Base-by-base conservation (phyloP, 139 green algal genomes). In the Chlorella vulgaris region DNA sequence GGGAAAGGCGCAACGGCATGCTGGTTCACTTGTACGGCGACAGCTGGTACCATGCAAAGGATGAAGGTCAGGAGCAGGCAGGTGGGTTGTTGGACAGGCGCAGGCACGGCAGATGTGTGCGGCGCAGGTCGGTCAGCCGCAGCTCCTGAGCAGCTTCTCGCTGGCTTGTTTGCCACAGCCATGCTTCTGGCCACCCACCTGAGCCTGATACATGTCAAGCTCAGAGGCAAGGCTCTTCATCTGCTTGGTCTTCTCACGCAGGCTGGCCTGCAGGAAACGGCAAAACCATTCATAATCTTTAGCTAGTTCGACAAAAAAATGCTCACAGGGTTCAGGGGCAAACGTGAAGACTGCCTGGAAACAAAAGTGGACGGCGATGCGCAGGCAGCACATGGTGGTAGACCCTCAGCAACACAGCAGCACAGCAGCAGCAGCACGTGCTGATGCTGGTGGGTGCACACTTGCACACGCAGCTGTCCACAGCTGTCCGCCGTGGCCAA, bases 201-300 rank as follows among this genome's bases (percentile, higher is more conserved):
- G 91, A 29, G 92, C 92, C 86, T 96, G 91, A 84, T 96, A 94
- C 93, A 97, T 98, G 87, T 96, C 97, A 63, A 98, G 92, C 89
- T 98, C 95, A 7, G 74, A 88, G 0, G 92, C 91, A 89, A 98
- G 95, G 13, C 91, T 88, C 90, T 98, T 97, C 83, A 98, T 93
- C 86, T 98, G 94, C 87, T 96, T 96, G 2, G 92, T 95, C 89
- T 98, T 98, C 78, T 97, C 93, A 13, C 92, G 86, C 63, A 98
- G 82, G 60, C 90, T 93, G 42, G 86, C 90, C 91, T 97, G 90
- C 58, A 63, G 10, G 67, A 22, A n/a, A n/a, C n/a, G 1, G 10
- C 2, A 26, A 8, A 58, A 21, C 28, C 29, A 38, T 36, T n/a
- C n/a, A 24, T 18, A 15, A 19, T 19, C 18, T 71, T 31, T 7